Percentiles rank a stretch among this genome's conserved stretches.
Evolutionary conservation across 768 basidiomycete species (phyloP).

Genomic region (Russula lepida): DNA sequence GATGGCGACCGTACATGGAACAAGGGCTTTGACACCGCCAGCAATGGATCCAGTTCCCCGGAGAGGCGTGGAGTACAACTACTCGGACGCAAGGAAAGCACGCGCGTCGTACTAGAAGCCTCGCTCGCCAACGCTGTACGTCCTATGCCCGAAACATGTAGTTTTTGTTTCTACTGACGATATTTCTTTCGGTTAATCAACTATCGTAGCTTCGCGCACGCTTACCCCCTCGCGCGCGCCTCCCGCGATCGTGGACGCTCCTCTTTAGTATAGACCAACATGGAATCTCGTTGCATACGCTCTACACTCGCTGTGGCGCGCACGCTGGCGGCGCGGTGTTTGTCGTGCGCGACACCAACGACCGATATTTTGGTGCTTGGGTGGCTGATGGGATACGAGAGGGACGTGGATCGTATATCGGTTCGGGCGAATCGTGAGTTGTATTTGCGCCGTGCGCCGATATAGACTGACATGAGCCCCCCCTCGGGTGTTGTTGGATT

Average conservation of each 20-base stretch:
- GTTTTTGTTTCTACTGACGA: neutral
- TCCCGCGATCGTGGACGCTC: conserved; percentile 66
- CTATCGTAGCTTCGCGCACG: conserved; percentile 53
- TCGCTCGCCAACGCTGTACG: conserved; percentile 55
- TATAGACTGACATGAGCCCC: neutral
- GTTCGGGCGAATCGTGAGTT: conserved; percentile 77
- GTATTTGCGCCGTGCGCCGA: neutral
- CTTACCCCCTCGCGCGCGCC: conserved; percentile 65
- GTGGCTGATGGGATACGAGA: conserved; percentile 61
- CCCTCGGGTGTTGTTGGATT: neutral
- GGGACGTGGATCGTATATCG: conserved; percentile 62
- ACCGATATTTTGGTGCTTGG: conserved; percentile 74
- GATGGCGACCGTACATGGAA: conserved; percentile 61
- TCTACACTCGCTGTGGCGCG: conserved; percentile 60
- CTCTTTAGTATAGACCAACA: conserved; percentile 92
- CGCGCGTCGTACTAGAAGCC: conserved; percentile 42
- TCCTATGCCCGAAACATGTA: neutral
- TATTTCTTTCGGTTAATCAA: neutral
- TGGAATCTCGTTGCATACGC: conserved; percentile 84
- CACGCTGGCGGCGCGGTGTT: conserved; percentile 47
- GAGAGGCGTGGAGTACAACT: conserved; percentile 40
- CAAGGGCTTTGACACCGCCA: conserved; percentile 42
- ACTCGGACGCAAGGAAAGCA: conserved; percentile 47
- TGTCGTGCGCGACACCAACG: conserved; percentile 54
- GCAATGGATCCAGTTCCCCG: conserved; percentile 24